Base-by-base conservation (phyloP, 1,284 basidiomycete genomes). In the Porodaedalea pini region DNA sequence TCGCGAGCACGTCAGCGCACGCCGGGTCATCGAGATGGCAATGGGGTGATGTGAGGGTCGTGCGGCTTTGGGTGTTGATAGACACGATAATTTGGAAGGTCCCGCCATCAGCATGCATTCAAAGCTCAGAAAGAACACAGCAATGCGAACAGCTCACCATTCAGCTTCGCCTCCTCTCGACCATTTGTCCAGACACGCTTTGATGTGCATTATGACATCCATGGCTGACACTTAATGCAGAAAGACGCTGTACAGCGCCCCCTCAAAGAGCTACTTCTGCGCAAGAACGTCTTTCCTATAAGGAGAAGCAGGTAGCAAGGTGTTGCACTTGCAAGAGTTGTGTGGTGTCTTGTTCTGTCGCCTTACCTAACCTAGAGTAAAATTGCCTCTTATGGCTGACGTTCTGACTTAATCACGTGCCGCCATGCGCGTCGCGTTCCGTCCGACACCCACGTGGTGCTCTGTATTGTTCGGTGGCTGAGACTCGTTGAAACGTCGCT, bases 21-120 rank as follows among this genome's bases (percentile, higher is more conserved):
- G 71, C 72, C 2, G 78, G 68, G 67, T 85, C 78, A 55, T 76
- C 71, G 13, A 78, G 76, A 67, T 81, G 82, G 59, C 76, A 78
- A 68, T 86, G 85, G 32, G 78, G 77, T 51, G 74, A 71, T 66
- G 75, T 73, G 63, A 86, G 74, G 56, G 82, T 77, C 65, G 75
- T 78, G 66, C 81, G 82, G 70, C 85, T 88, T 29, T 32, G 64
- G 45, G 2, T 51, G 59, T 51, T 54, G 58, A 62, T 47, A 51
- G 23, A 54, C 53, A 53, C 49, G 53, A 58, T 44, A 56, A 66
- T 44, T 62, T 62, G 60, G 57, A 37, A 53, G 43, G 32, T 40
- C 11, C 15, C 36, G 23, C 17, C 25, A 31, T 40, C 10, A 43
- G 21, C n/a, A 32, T 15, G 4, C 17, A 6, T 48, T 27, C 4